Base-by-base conservation (phyloP, 106 monocot species). In the Platanthera guangdongensis region DNA sequence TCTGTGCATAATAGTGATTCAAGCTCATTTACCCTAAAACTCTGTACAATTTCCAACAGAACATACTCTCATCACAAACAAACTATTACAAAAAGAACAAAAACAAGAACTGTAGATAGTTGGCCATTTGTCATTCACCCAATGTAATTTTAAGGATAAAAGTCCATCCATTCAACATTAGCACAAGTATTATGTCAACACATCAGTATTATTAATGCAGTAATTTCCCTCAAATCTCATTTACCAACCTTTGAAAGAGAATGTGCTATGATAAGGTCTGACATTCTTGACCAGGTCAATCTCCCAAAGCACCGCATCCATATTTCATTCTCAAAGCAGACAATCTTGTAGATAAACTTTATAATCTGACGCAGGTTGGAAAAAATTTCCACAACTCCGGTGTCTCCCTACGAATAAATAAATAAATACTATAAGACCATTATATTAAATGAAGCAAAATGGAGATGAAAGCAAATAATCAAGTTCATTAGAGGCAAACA, bases 161-260 rank as follows among this genome's bases (percentile, higher is more conserved):
- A 51, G 50, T 51, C 19, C 3, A 51, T 32, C 51, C 51, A 25
- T 21, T 51, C 39, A 50, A 72, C 72, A 0, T 50, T 50, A 72
- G 47, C 45, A 70, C 9, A 50, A 22, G 50, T 21, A 51, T 49
- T 47, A 50, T 19, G 49, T 4, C 8, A 6, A 50, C 16, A 70
- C 8, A 47, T 47, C 70, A 15, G 15, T 70, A 47, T n/a, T 12
- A 70, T 47, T 65, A 70, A 70, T 70, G 46, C 11, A 51, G 51
- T 21, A 72, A 50, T 72, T 70, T 72, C 21, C 12, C 19, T 46
- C 71, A 83, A 74, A 50, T 51, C 53, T 63, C 21, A 13, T 15
- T 74, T 51, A 76, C 83, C 32, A 55, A 96, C 96, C 93, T 96
- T 89, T 47, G 96, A 96, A 57, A 96, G 90, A 78, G 84, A 96